Base-by-base conservation (phyloP, 1,284 basidiomycete species). In the Leccinum pallidistipes region DNA sequence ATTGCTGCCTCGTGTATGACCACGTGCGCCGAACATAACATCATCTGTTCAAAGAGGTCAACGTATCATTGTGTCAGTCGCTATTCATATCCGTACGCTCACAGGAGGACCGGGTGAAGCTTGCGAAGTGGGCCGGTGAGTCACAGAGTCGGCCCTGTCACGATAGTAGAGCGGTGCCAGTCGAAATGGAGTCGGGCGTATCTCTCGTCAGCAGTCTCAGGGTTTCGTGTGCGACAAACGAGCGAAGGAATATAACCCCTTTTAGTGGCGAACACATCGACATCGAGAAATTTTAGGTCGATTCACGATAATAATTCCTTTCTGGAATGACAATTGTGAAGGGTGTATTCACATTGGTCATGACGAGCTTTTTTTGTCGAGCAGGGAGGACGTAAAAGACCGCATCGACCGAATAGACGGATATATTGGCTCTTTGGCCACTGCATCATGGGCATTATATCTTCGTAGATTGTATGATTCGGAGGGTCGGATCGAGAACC, bases 371-470 rank as follows among this genome's bases (percentile, higher is more conserved):
- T 56, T 50, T 59, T 67, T 32, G n/a, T 63, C 58, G 32, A 32
- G 40, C 43, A 36, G 24, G 38, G 55, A 24, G 58, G 61, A 54
- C 50, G 54, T 59, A 53, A 49, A 57, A 55, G 60, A 55, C 62
- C 62, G 56, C 53, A 55, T 56, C 24, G 57, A 53, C 47, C 40
- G 56, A 36, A 47, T 66, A 59, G 59, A 64, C 60, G 57, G 52
- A 55, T 38, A 53, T 31, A 49, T 52, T 36, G 53, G 38, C 54
- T 56, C 59, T 47, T 31, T 57, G 53, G 59, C 64, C 56, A 55
- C 10, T 56, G 27, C 52, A 57, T 56, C 54, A 50, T 3, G 21
- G 49, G 27, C 49, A 70, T 68, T 68, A 69, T 60, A 62, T 56
- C 56, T 66, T 59, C 57, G 55, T 64, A 61, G 59, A 61, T 56